Base-by-base conservation (phyloP, 2,329 filamentous ascomycete genomes). In the Trichoderma hamatum region DNA sequence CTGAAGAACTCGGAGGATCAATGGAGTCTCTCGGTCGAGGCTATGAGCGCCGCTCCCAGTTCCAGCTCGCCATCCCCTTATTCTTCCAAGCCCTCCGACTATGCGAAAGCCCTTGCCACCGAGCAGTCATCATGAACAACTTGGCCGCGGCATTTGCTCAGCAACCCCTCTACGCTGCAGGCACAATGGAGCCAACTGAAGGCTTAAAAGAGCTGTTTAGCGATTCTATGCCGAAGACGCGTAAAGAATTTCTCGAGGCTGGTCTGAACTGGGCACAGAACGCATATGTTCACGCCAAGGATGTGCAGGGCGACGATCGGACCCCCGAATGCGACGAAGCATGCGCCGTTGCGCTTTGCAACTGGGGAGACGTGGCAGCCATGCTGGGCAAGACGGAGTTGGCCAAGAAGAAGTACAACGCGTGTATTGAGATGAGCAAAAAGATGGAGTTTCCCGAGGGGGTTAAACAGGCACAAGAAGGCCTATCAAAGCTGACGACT, bases 51-150 rank as follows among this genome's bases (percentile, higher is more conserved):
- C 89, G 88, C 73, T 87, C 90, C 55, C 88, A 92, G 73, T 90
- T 93, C 75, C 92, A 95, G 73, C 88, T 97, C 2, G 91, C 94
- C 6, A 87, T 94, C 26, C 94, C 94, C 3, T 84, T 97, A 34
- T 97, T 94, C 78, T 88, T 97, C 74, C 93, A 96, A 76, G 93
- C 94, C 6, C 84, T 97, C 39, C 86, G 89, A 21, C 80, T 96
- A 56, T 90, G 77, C 85, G 88, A 80, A 26, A 81, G 82, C 30
- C 85, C 84, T 34, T 97, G 94, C 77, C 94, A 97, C 77, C 89
- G 91, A 62, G 91, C 93, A 32, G 85, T 94, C 16, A 83, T 97
- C 76, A 96, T 95, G 92, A 94, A 94, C 82, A 95, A 95, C 78
- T 85, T 95, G 70, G 88, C 92, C 9, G 89, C 88, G 43, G 89